Evolutionary conservation across 2,329 filamentous ascomycete genomes (phyloP).

Genomic region (Arthrobotrys sphaeroides): DNA sequence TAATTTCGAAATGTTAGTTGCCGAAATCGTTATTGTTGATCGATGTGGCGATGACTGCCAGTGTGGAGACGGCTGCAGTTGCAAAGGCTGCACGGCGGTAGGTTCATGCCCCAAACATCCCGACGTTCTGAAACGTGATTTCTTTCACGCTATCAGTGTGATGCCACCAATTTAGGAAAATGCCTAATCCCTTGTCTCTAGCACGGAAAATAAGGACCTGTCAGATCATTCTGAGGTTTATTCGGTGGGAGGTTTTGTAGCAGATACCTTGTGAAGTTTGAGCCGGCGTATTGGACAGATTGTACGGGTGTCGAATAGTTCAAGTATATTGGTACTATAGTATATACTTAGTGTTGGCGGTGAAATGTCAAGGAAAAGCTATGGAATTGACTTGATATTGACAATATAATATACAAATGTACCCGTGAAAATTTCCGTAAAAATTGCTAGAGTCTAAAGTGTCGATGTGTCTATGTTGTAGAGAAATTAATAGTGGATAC

Average conservation of each 20-base stretch:
- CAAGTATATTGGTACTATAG: background rate
- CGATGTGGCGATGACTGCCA: conserved; percentile 36
- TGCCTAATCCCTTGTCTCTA: too few species aligned
- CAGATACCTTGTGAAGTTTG: background rate
- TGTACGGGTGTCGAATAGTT: background rate
- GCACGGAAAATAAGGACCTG: background rate
- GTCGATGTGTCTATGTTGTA: too few species aligned
- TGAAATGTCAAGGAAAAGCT: background rate
- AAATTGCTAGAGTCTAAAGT: too few species aligned
- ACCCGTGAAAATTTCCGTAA: too few species aligned
- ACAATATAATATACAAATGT: too few species aligned
- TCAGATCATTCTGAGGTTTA: background rate
- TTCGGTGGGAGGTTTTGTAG: background rate
- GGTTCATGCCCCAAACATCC: background rate
- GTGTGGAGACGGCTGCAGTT: conserved; percentile 26
- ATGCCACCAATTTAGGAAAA: too few species aligned
- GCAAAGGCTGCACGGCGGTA: conserved; percentile 32
- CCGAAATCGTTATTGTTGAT: conserved; percentile 39
- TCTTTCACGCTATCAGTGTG: too few species aligned
- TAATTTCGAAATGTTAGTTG: conserved; percentile 14
- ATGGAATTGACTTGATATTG: background rate
- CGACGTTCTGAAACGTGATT: too few species aligned
- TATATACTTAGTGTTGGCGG: too few species aligned
- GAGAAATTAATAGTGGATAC: too few species aligned
- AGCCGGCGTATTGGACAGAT: background rate